These are phyloP conservation scores for Medicago lupulina DNA, from an alignment of 306 rosid genomes.

Conservation along the genomic window DNA sequence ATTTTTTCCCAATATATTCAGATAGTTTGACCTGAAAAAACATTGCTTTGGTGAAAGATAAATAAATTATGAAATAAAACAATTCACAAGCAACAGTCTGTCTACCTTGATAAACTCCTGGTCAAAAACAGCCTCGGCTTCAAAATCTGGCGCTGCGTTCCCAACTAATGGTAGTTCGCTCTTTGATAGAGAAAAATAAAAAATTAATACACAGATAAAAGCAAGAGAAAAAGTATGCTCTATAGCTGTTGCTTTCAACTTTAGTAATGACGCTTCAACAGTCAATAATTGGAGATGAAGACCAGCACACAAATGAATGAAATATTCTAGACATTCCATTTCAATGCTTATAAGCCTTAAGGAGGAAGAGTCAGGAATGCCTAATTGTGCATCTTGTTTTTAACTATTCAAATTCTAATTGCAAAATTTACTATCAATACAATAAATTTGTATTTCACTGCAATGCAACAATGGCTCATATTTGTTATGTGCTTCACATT, in stretches of 20 bases:
- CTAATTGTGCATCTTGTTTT: not conserved
- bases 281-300: not conserved
- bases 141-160: slow-evolving; percentile 88
- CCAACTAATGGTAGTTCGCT: slow-evolving; percentile 83
- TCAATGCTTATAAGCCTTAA: not conserved
- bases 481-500: no score
- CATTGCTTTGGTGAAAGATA: slow-evolving; percentile 9
- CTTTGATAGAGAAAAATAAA: slow-evolving; percentile 36
- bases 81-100: not conserved
- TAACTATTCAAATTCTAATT: not conserved
- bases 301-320: not conserved
- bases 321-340: slow-evolving; percentile 3
- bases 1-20: slow-evolving; percentile 94
- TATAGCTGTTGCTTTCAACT: not conserved
- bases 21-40: slow-evolving; percentile 86
- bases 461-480: not conserved
- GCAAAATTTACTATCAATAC: not conserved
- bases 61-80: not conserved
- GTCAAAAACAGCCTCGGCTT: slow-evolving; percentile 97
- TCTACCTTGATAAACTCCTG: slow-evolving; percentile 92
- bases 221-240: not conserved
- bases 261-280: not conserved
- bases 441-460: not conserved
- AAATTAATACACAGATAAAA: not conserved
- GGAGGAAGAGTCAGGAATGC: slow-evolving; percentile 1